Conservation (phyloP, 1,139 yeast genomes). For the Suhomyces chickasaworum region DNA sequence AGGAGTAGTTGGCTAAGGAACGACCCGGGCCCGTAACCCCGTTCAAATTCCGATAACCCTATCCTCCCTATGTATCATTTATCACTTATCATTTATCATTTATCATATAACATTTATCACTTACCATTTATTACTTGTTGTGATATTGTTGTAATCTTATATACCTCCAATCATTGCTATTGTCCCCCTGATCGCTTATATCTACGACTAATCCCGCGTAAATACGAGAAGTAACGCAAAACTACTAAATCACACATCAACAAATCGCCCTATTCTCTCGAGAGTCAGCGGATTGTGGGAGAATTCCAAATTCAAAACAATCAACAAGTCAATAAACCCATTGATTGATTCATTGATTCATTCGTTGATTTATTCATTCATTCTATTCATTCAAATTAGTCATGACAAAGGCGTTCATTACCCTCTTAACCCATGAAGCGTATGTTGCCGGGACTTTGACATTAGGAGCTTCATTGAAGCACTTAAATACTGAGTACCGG, state of each 20-base stretch:
- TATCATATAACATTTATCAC: no score
- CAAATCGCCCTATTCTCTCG: neutral
- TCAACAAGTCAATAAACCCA: no score
- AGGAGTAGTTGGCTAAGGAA: neutral
- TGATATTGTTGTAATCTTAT: no score
- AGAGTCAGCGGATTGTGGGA: neutral
- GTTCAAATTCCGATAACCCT: neutral
- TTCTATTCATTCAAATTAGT: neutral
- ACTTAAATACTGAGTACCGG: slow-evolving; percentile 22
- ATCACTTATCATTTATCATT: no score
- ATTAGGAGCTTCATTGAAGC: slow-evolving; percentile 27
- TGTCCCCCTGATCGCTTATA: neutral
- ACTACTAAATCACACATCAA: neutral
- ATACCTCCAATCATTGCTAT: neutral
- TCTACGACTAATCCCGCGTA: neutral
- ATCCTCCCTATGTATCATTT: neutral
- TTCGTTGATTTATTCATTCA: neutral
- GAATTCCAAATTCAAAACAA: neutral
- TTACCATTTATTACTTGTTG: no score
- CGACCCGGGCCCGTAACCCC: neutral
- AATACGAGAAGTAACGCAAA: neutral
- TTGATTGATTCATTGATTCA: no score
- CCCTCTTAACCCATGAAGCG: slow-evolving; percentile 32
- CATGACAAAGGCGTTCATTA: slow-evolving; percentile 26
- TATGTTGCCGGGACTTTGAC: slow-evolving; percentile 37